These are phyloP conservation scores for Suhomyces bokatorum DNA, from an alignment of 1,139 yeast genomes.

Conservation along the genomic window DNA sequence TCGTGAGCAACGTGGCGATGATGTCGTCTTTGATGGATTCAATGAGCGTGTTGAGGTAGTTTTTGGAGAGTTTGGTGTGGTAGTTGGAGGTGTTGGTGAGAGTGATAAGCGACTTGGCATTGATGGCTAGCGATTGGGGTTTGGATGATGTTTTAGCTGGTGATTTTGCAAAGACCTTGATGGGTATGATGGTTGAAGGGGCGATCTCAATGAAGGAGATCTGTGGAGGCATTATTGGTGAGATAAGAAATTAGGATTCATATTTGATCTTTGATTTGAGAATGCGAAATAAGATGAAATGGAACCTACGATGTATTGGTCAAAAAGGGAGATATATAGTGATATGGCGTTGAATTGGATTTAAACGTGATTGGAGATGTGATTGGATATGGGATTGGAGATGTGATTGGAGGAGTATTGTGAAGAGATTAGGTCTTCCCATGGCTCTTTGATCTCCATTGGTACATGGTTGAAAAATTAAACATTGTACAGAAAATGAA, in stretches of 20 bases:
- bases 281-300: background rate
- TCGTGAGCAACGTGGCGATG: conserved; percentile 8
- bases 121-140: conserved; percentile 18
- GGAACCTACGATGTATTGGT: no score
- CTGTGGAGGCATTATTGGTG: conserved; percentile 19
- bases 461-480: no score
- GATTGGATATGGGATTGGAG: no score
- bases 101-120: conserved; percentile 18
- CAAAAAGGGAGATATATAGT: no score
- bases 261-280: background rate
- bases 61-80: conserved; percentile 19
- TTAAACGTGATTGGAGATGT: no score
- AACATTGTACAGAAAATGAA: no score
- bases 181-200: conserved; percentile 13
- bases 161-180: conserved; percentile 18
- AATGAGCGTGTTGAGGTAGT: conserved; percentile 16
- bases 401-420: no score
- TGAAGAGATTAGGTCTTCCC: no score
- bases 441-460: no score
- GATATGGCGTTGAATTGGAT: no score
- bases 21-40: conserved; percentile 13
- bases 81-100: conserved; percentile 17
- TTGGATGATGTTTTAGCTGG: background rate
- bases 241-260: background rate
- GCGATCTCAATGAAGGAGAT: conserved; percentile 17